Evolutionary conservation across 2,329 filamentous ascomycete species (phyloP), one percentile per base, ranked within the genome.

Genomic region (Fusarium nelsonii): DNA sequence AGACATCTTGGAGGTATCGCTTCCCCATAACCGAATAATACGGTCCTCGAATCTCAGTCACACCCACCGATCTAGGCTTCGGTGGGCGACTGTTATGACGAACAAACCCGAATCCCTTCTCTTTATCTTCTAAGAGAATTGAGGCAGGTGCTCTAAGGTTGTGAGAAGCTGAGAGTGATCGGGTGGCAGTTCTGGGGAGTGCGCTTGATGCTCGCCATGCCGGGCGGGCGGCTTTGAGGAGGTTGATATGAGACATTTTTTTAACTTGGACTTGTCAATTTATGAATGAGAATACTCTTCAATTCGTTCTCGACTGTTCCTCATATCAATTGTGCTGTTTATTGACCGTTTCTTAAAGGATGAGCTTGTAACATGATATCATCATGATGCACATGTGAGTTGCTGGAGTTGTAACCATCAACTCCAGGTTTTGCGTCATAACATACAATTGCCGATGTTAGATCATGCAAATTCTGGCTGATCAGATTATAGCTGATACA

Each of bases 11-110:
- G 2, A 87, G 75, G 58, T 87, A 85, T 39, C 82, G 77, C 63
- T 83, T 84, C 2, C 84, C 84, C 82, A 86, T 86, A 5, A 79
- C 84, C 0, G 83, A 83, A 72, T 87, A 87, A 72, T 87, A 87
- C 8, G 84, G 85, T 0, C 85, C 85, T 33, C 84, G 79, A 58
- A 87, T 87, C 73, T 87, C 85, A 1, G 85, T 87, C 8, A 86
- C 84, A 6, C 82, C 83, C 37, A 77, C 81, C 7, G 73, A 80
- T 30, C 85, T 78, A 4, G 84, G 85, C 73, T 87, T 87, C 6
- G 77, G 74, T 1, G 83, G 81, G 15, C 80, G 74, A 0, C 79
- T 78, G 54, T 87, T 87, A 30, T 84, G 84, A 5, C 82, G 79
- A 33, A 81, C 79, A 70, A 87, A 86, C 0, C 63, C 55, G 15